phyloP scores from a whole-genome alignment of 176 grass and related monocot species.

The Eleusine coracana region DNA sequence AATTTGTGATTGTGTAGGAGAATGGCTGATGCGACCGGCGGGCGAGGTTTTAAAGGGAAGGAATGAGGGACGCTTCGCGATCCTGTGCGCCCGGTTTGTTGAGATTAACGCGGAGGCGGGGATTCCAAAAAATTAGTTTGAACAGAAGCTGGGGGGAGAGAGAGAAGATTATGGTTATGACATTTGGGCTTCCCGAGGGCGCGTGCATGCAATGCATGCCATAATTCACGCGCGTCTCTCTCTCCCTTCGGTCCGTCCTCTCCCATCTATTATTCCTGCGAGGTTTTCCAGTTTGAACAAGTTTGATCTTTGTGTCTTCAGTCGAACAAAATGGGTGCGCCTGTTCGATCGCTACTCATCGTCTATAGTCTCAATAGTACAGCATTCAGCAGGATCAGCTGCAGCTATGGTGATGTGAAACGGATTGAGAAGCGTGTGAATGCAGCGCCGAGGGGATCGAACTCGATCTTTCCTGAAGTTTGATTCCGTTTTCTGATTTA shows the following conservation, averaged over 20 bases:
- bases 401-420: background rate
- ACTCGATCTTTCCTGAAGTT: no score
- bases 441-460: background rate
- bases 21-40: background rate
- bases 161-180: background rate
- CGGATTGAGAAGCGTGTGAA: background rate
- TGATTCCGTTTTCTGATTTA: no score
- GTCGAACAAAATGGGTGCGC: no score
- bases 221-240: background rate
- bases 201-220: background rate
- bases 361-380: no score
- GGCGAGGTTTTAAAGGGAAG: background rate
- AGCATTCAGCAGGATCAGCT: no score
- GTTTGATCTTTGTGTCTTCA: no score
- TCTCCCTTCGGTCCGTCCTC: no score
- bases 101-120: slow-evolving; percentile 1
- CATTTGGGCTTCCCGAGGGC: background rate
- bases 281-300: no score
- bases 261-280: no score
- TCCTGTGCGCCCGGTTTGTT: background rate
- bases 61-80: background rate
- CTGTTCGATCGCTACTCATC: no score
- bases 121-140: slow-evolving; percentile 1
- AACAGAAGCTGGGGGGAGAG: background rate
- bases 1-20: background rate